Percentiles rank a stretch among this genome's conserved stretches.
phyloP scores from a whole-genome alignment of 805 yeast species.

The Barnettozyma sucrosica region DNA sequence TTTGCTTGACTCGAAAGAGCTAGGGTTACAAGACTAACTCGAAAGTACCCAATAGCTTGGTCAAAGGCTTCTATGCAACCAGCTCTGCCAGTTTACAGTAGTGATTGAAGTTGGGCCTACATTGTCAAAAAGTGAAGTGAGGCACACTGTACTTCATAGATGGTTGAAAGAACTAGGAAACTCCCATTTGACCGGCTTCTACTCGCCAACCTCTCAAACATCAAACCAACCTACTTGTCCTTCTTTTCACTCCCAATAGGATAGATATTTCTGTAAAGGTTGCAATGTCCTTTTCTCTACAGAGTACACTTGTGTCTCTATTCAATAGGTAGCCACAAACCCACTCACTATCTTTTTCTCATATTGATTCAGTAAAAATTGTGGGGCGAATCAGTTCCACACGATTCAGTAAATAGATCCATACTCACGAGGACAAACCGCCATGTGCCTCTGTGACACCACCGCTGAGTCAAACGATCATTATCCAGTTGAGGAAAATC shows the following conservation, averaged over 20 bases:
- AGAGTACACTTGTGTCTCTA: no score
- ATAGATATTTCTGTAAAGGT: neutral
- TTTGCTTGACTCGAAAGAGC: no score
- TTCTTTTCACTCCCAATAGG: neutral
- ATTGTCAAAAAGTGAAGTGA: no score
- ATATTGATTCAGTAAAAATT: no score
- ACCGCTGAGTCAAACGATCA: neutral
- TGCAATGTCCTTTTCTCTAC: neutral
- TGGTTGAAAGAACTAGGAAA: no score
- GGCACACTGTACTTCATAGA: no score
- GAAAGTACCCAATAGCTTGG: no score
- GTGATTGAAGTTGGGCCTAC: no score
- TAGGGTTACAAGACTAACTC: no score
- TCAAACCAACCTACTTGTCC: neutral
- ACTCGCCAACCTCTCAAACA: neutral
- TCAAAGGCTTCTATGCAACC: no score
- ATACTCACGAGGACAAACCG: neutral
- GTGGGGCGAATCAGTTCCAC: neutral
- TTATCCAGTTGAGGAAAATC: neutral
- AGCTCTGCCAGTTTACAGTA: no score
- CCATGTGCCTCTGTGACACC: neutral
- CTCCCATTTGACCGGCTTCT: no score
- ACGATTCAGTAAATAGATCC: neutral
- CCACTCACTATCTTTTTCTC: neutral
- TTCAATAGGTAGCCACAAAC: neutral